A percentile compares a stretch with the other conserved stretches of the same genome.
Evolutionary conservation across 2,329 filamentous ascomycete genomes (phyloP).

Genomic region (Ascomycota sp.): DNA sequence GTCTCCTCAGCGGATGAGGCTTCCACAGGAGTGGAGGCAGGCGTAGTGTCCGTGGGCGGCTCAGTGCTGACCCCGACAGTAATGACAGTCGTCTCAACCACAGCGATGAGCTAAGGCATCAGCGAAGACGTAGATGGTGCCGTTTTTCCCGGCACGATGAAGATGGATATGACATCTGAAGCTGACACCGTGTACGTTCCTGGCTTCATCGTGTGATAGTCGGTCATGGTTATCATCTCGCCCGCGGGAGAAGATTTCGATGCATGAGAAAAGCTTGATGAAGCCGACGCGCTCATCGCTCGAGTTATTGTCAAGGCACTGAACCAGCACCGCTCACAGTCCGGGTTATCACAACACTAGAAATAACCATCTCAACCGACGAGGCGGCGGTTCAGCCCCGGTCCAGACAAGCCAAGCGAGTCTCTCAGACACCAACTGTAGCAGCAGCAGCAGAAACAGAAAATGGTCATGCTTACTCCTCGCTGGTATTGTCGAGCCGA

Average conservation of each 20-base stretch:
- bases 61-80: no score
- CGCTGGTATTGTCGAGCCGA: conserved; percentile 9
- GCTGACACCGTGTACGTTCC: conserved; percentile 1
- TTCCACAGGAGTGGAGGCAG: no score
- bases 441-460: no score
- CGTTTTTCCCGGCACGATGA: conserved; percentile 1
- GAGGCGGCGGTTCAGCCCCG: no score
- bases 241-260: no score
- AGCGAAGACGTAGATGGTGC: neutral
- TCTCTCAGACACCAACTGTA: no score
- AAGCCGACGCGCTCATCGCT: neutral
- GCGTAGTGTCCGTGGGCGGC: no score
- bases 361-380: conserved; percentile 14
- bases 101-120: neutral
- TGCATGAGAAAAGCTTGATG: neutral
- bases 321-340: conserved; percentile 9
- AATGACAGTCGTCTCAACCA: conserved; percentile 1
- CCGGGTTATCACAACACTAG: conserved; percentile 14
- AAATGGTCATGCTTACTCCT: no score
- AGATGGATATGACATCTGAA: conserved; percentile 1
- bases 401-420: no score
- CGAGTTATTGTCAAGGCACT: neutral
- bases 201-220: conserved; percentile 1
- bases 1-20: neutral
- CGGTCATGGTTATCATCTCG: neutral